Evolutionary conservation across 306 rosid genomes (phyloP), one percentile per base, ranked within the genome.

Genomic region (Acacia confusa): DNA sequence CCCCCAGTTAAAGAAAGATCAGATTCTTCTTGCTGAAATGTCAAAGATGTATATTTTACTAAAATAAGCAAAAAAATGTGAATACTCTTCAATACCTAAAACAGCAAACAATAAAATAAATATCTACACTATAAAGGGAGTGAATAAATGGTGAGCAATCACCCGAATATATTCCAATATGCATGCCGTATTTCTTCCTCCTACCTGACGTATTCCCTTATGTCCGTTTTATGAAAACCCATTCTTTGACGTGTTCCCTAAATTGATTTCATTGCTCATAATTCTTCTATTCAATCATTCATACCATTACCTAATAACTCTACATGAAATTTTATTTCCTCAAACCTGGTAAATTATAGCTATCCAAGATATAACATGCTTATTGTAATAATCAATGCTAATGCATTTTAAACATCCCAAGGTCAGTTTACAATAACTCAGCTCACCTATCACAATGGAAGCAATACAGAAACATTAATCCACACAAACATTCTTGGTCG

Each of bases 1-100:
- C 97, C 99, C 72, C 98, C 97, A 1, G 82, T 66, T 61, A 83
- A 60, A 75, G 88, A 85, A 81, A 85, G 76, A 25, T 88, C 94
- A 71, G 99, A 84, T 83, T 95, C 99, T 44, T 95, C 99, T 91
- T 91, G 98, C 99, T 95, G 91, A 82, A 88, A 90, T 72, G 78
- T 34, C 80, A 68, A 77, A 79, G 79, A 80, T 79, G 76, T 4
- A 45, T 74, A 65, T 86, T 52, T 74, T 45, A 84, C 71, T 69
- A 74, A 65, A 36, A 69, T 50, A 81, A 43, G 69, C 19, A 52
- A 84, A 44, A 40, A 61, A 48, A 72, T 15, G 79, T 36, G 34
- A 74, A 50, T 20, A 2, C 58, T 66, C 60, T 44, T 67, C 50
- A 63, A 77, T 40, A 32, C 53, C 4, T 27, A 13, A 61, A 60